These are phyloP conservation scores for Saccharomycodes ludwigii DNA, from an alignment of 805 yeast species.

Conservation along the genomic window DNA sequence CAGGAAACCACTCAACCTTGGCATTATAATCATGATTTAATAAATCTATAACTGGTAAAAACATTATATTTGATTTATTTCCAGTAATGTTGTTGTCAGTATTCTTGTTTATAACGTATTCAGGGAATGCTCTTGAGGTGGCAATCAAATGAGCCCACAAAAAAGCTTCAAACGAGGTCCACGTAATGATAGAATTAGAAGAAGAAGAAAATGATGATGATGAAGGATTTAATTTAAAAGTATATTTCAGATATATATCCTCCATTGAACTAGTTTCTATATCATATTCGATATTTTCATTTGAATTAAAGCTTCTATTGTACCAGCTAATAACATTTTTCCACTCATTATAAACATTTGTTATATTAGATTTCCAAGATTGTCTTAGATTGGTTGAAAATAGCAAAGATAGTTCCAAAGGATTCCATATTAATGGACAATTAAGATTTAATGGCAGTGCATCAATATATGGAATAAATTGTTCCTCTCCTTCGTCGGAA, in stretches of 20 bases:
- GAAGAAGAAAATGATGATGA: no score
- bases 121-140: slow-evolving; percentile 75
- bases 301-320: no score
- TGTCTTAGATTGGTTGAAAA: slow-evolving; percentile 54
- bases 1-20: slow-evolving; percentile 53
- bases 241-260: no score
- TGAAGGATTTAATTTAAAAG: no score
- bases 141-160: slow-evolving; percentile 66
- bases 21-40: slow-evolving; percentile 58
- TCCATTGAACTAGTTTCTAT: not conserved
- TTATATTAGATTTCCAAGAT: slow-evolving; percentile 37
- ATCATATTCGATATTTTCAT: not conserved
- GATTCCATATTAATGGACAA: slow-evolving; percentile 53
- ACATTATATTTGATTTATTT: slow-evolving; percentile 43
- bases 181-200: no score
- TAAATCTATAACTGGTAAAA: slow-evolving; percentile 68
- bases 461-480: slow-evolving; percentile 34
- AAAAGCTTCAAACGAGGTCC: slow-evolving; percentile 59
- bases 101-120: slow-evolving; percentile 25
- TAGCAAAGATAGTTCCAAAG: slow-evolving; percentile 38
- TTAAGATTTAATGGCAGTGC: slow-evolving; percentile 36
- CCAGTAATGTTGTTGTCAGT: slow-evolving; percentile 15
- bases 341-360: slow-evolving; percentile 55
- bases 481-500: slow-evolving; percentile 15
- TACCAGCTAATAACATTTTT: slow-evolving; percentile 7